Base-by-base conservation (phyloP, 805 yeast species). In the Lipomyces yamadae region DNA sequence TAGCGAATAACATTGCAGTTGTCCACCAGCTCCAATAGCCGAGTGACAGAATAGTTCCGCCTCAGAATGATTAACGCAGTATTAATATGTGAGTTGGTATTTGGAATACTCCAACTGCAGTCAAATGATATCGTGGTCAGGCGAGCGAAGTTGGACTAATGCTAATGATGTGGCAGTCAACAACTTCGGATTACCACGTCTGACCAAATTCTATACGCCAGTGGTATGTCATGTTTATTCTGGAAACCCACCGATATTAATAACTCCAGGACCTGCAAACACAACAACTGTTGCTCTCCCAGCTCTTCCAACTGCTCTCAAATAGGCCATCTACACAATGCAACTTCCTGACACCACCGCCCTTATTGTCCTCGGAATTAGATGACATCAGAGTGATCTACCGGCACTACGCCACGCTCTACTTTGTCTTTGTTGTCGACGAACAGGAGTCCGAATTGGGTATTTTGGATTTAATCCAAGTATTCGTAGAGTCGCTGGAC, bases 361-460 rank as follows among this genome's bases (percentile, higher is more conserved):
- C 96, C 7, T 80, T 90, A 61, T 78, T 92, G 45, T 74, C 81
- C 42, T 65, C 34, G 68, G 83, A 67, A 78, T 86, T 73, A 87
- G 87, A 64, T 64, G 91, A 88, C 10, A 89, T 94, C 71, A 88
- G 91, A 69, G 97, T 95, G 59, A 94, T 95, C 42, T 95, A 94
- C 78, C 83, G 97, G 68, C 96, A 92, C 75, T 95, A 93, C 74
- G 98, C 98, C 11, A 93, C 98, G 0, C 81, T 95, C n/a, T 94
- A 91, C 77, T 95, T 95, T 80, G 97, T 96, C 35, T 92, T 95
- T 75, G 87, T 95, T 53, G 98, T 94, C 11, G 99, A 95, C 78
- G 95, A 90, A 69, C 98, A 93, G 76, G 99, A 95, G 78, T 87
- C 93, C 35, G 98, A 95, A 78, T 82, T 95, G 53, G 98, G 98